Conservation (phyloP, 2,329 filamentous ascomycete species). For the Ceratocystis variospora region DNA sequence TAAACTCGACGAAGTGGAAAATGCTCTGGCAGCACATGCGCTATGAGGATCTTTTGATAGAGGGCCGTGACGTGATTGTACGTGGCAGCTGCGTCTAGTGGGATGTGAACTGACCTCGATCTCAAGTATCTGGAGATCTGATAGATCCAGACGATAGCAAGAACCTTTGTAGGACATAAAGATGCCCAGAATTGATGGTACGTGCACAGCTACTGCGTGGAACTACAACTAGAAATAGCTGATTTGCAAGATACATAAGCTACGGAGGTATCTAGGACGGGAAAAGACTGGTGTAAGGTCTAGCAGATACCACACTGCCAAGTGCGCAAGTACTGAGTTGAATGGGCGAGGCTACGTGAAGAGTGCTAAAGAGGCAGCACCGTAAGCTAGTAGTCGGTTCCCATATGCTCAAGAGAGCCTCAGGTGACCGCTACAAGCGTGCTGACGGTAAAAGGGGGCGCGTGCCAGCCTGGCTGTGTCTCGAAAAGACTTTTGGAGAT, state of each 20-base stretch:
- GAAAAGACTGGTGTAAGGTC: no score
- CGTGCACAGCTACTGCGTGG: no score
- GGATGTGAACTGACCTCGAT: not conserved
- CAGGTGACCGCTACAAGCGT: not conserved
- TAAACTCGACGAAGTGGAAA: not conserved
- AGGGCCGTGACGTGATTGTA: not conserved
- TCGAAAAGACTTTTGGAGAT: not conserved
- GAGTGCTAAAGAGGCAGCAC: not conserved
- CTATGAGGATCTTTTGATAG: no score
- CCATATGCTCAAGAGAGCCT: not conserved
- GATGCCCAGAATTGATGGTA: no score
- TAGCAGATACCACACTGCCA: not conserved
- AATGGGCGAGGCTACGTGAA: no score
- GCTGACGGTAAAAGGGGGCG: not conserved
- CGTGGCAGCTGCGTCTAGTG: not conserved
- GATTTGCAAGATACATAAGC: no score
- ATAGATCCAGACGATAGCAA: not conserved
- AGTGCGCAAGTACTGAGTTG: not conserved
- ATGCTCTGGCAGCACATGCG: no score
- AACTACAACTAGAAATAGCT: no score
- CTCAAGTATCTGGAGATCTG: not conserved
- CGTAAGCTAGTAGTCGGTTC: not conserved
- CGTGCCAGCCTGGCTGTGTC: not conserved
- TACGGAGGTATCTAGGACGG: no score
- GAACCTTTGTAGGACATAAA: not conserved